phyloP scores from a whole-genome alignment of 1,139 yeast species.

The Scheffersomyces insectosa region DNA sequence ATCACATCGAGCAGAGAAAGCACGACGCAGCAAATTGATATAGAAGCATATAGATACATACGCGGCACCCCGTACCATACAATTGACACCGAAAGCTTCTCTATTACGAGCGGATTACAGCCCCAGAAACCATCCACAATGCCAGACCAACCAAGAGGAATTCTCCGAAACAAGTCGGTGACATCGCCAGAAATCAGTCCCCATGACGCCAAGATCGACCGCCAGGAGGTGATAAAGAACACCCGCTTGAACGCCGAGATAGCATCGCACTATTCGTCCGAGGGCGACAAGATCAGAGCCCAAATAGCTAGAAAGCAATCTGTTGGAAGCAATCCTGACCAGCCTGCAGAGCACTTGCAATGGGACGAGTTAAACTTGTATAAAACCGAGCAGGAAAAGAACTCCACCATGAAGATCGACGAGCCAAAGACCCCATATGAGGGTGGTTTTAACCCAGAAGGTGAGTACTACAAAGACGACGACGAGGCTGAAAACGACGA shows the following conservation, averaged over 20 bases:
- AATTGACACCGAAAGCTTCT: too few species aligned
- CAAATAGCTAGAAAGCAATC: constrained; percentile 28
- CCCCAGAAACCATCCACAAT: too few species aligned
- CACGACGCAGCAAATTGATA: too few species aligned
- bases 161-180: constrained; percentile 38
- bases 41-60: too few species aligned
- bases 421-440: constrained; percentile 98
- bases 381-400: constrained; percentile 66
- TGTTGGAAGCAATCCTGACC: neutral
- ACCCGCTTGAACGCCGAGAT: constrained; percentile 44
- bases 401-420: constrained; percentile 80
- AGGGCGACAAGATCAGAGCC: constrained; percentile 43
- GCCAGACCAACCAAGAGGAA: constrained; percentile 38
- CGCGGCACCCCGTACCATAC: too few species aligned
- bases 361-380: constrained; percentile 78
- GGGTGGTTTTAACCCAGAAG: constrained; percentile 83
- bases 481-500: constrained; percentile 49
- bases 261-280: constrained; percentile 24
- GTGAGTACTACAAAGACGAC: constrained; percentile 78
- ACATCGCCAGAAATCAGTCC: constrained; percentile 9
- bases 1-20: too few species aligned
- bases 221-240: constrained; percentile 47
- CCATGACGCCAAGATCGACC: constrained; percentile 30
- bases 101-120: too few species aligned
- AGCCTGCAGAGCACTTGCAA: constrained; percentile 40